These are phyloP conservation scores for Venturia oleaginea DNA, from an alignment of 2,329 filamentous ascomycete genomes.

Conservation along the genomic window DNA sequence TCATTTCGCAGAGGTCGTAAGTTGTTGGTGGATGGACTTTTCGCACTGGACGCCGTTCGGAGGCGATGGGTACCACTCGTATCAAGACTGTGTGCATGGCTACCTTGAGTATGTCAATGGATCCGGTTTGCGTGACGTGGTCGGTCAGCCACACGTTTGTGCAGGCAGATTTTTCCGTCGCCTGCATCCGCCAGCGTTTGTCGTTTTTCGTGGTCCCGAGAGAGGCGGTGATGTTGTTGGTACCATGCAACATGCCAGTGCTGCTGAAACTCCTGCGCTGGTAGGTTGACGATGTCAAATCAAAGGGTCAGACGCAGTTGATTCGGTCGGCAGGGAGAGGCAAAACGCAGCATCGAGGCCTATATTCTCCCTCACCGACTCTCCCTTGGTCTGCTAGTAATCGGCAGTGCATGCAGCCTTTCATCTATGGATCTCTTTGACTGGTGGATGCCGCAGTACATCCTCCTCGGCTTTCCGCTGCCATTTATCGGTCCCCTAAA, in stretches of 20 bases:
- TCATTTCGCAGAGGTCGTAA: not conserved
- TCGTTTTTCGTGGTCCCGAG: not conserved
- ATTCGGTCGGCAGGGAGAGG: not conserved
- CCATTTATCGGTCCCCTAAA: conserved; percentile 4
- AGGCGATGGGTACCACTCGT: conserved; percentile 3
- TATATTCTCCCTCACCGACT: not conserved
- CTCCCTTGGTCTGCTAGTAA: not conserved
- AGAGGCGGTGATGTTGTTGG: conserved; percentile 5
- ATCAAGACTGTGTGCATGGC: not conserved
- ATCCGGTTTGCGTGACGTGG: conserved; percentile 7
- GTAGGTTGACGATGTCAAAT: not conserved
- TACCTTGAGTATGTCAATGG: conserved; percentile 5
- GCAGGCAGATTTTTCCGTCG: not conserved
- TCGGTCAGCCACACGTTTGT: not conserved
- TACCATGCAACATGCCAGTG: not conserved
- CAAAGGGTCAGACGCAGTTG: not conserved
- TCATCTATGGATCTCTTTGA: not conserved
- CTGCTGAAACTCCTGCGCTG: conserved; percentile 1
- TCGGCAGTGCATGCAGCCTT: not conserved
- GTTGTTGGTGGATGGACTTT: not conserved
- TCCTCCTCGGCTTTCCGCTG: not conserved
- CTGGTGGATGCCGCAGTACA: not conserved
- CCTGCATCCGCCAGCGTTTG: not conserved
- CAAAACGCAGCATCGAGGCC: not conserved
- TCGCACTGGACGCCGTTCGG: conserved; percentile 4